These are phyloP conservation scores for Scheffersomyces illinoinensis DNA, from an alignment of 1,139 yeast species.

Conservation along the genomic window DNA sequence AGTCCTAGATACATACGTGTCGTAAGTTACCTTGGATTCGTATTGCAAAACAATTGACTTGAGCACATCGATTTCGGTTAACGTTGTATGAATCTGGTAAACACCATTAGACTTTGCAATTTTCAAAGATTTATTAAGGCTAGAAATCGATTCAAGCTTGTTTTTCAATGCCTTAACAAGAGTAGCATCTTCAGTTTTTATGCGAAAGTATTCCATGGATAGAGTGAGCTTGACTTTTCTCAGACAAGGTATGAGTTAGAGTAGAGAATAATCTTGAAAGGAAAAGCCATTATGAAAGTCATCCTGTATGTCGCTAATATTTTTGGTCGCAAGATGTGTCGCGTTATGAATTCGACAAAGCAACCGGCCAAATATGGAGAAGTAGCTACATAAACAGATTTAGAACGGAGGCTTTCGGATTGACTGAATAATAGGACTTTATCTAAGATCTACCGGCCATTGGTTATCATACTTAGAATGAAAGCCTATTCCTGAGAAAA, in stretches of 20 bases:
- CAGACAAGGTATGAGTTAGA: neutral
- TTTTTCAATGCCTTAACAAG: slow-evolving; percentile 26
- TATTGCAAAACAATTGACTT: neutral
- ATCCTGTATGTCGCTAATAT: neutral
- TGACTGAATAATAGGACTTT: neutral
- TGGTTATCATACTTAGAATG: neutral
- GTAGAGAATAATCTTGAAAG: neutral
- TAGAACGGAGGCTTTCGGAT: neutral
- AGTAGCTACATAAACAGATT: neutral
- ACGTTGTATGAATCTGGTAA: slow-evolving; percentile 15
- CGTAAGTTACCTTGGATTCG: neutral
- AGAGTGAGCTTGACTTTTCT: too few relatives aligned
- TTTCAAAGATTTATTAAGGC: slow-evolving; percentile 24
- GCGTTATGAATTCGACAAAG: neutral
- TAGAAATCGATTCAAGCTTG: slow-evolving; percentile 18
- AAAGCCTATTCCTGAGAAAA: too few relatives aligned
- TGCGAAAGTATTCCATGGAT: neutral
- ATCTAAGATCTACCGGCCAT: neutral
- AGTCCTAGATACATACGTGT: neutral
- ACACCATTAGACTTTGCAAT: slow-evolving; percentile 16
- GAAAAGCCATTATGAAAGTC: neutral
- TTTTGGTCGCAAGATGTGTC: neutral
- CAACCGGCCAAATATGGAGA: neutral
- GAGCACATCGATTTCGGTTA: neutral
- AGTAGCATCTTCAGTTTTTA: slow-evolving; percentile 13